phyloP scores from a whole-genome alignment of 345 rosid species.

The Lepidium aucheri region DNA sequence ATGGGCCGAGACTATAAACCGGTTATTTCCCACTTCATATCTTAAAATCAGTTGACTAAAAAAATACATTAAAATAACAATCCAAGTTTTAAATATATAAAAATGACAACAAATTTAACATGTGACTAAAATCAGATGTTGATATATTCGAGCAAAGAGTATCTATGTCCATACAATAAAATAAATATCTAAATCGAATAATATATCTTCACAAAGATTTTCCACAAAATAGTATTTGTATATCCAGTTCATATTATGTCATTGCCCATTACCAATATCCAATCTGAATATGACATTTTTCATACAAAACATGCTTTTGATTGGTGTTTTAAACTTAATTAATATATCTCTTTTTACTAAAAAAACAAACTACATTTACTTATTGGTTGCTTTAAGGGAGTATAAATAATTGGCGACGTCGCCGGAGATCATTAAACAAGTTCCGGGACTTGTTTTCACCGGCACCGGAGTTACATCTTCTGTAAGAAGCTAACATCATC shows the following conservation, averaged over 20 bases:
- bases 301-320: not conserved
- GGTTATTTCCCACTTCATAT: not conserved
- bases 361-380: not conserved
- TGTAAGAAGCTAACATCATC: constrained; percentile 29
- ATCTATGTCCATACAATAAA: constrained; percentile 1
- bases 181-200: constrained; percentile 16
- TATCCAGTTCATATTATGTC: constrained; percentile 8
- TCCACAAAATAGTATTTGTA: not conserved
- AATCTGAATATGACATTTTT: not conserved
- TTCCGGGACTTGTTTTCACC: constrained; percentile 24
- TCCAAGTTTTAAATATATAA: not conserved
- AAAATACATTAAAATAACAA: not conserved
- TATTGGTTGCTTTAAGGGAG: constrained; percentile 18
- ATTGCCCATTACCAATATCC: not conserved
- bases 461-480: constrained; percentile 30
- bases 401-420: constrained; percentile 22
- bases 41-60: not conserved
- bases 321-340: not conserved
- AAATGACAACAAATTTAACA: not conserved
- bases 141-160: constrained; percentile 10
- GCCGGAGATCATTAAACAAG: constrained; percentile 37
- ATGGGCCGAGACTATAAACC: not conserved
- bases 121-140: constrained; percentile 14
- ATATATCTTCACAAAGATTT: not conserved
- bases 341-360: not conserved